Conservation (phyloP, 2,329 filamentous ascomycete species). For the Passalora sequoiae region DNA sequence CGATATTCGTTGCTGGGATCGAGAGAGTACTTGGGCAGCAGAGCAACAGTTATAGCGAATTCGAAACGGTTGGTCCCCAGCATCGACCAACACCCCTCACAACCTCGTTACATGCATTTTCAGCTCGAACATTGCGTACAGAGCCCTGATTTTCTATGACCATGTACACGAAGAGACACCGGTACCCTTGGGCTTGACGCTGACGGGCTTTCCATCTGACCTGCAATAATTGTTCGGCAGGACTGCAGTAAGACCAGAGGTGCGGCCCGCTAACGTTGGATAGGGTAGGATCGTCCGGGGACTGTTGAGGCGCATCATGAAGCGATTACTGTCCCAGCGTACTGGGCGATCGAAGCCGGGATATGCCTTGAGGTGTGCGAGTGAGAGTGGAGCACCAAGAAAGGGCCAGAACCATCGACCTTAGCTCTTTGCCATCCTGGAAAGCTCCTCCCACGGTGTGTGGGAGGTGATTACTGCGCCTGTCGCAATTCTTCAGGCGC, state of each 20-base stretch:
- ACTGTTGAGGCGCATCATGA: constrained; percentile 9
- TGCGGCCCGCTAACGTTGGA: constrained; percentile 14
- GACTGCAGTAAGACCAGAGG: constrained; percentile 10
- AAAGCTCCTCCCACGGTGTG: constrained; percentile 1
- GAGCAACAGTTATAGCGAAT: constrained; percentile 10
- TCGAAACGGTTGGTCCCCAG: constrained; percentile 13
- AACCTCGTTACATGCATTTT: constrained; percentile 3
- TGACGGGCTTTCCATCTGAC: constrained; percentile 1
- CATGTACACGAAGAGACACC: not conserved
- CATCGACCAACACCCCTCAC: not conserved
- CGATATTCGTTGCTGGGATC: not conserved
- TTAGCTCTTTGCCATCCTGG: not conserved
- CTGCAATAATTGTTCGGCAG: constrained; percentile 5
- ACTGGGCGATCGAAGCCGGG: constrained; percentile 18
- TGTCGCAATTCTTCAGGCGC: not conserved
- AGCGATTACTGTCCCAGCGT: constrained; percentile 15
- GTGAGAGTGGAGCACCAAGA: constrained; percentile 7
- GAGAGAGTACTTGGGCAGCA: constrained; percentile 12
- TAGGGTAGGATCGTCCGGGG: constrained; percentile 17
- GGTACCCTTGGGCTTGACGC: constrained; percentile 9
- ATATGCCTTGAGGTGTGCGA: constrained; percentile 8
- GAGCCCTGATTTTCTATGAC: not conserved
- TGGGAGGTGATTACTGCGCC: not conserved
- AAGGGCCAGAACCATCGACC: constrained; percentile 3
- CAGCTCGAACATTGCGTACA: constrained; percentile 4